Percentiles rank a stretch among this genome's conserved stretches.
phyloP scores from a whole-genome alignment of 73 alveolate species.

The Symbiodinium natans region DNA sequence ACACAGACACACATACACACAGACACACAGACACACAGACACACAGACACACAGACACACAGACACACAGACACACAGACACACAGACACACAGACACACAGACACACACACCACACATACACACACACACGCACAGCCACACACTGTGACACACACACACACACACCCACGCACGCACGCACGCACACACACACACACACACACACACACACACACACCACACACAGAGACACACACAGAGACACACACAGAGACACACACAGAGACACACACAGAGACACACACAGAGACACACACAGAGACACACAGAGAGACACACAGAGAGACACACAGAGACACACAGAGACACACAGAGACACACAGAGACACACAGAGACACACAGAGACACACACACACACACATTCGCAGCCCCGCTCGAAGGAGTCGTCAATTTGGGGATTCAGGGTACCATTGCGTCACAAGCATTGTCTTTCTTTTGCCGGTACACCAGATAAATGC shows the following conservation, averaged over 20 bases:
- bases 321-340: background rate
- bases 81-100: constrained; percentile 2
- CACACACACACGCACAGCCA: too few species aligned
- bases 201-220: background rate
- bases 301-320: background rate
- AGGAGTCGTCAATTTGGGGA: too few species aligned
- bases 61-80: constrained; percentile 6
- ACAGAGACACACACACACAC: background rate
- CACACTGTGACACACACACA: too few species aligned
- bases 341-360: background rate
- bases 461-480: too few species aligned
- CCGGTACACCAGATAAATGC: too few species aligned
- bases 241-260: background rate
- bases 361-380: background rate
- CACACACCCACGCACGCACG: too few species aligned
- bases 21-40: constrained; percentile 12
- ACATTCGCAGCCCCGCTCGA: too few species aligned
- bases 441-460: too few species aligned
- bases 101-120: too few species aligned
- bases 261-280: background rate
- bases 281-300: background rate
- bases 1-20: background rate
- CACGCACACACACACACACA: background rate
- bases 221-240: background rate
- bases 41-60: background rate